Base-by-base conservation (phyloP, 345 rosid genomes). In the Conringia planisiliqua region DNA sequence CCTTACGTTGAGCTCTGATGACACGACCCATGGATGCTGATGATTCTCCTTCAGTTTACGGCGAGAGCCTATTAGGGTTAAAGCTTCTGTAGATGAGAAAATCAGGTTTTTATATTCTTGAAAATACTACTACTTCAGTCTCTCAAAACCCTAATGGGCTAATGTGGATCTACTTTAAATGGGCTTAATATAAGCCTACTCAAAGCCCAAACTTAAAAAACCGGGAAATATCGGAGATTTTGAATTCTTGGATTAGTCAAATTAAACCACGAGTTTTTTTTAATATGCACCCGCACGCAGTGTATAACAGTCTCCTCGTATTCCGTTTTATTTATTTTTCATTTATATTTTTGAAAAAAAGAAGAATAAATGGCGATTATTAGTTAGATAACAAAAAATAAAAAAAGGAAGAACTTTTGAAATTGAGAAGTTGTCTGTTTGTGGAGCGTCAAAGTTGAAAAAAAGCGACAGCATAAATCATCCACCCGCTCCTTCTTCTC, bases 1-100 rank as follows among this genome's bases (percentile, higher is more conserved):
- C 94, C 79, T 89, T 89, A 71, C 90, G 83, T 66, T 87, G 91
- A 18, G 88, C 91, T 59, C 94, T 82, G 68, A 89, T 89, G 5
- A 89, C 94, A 29, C 91, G 83, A 60, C 94, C 94, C 94, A 89
- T 86, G 16, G 13, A 10, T 24, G 56, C 10, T 22, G 68, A 35
- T 38, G 35, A 12, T 47, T 50, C 55, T 66, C 13, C 62, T 52
- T 24, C 24, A 10, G 39, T 0, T 51, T 35, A 73, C 82, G 82
- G 82, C 82, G 61, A 63, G 20, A 4, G 36, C 12, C 10, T 36
- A 14, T 36, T 61, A 36, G 36, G 75, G 48, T n/a, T 47, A 27
- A 22, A 8, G 4, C 2, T 4, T 17, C n/a, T 16, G 27, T 6
- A 35, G 16, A 6, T 2, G 20, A 24, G 12, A 40, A 52, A 72